Evolutionary conservation across 1,284 basidiomycete species (phyloP).

Genomic region (Tremellales sp.): DNA sequence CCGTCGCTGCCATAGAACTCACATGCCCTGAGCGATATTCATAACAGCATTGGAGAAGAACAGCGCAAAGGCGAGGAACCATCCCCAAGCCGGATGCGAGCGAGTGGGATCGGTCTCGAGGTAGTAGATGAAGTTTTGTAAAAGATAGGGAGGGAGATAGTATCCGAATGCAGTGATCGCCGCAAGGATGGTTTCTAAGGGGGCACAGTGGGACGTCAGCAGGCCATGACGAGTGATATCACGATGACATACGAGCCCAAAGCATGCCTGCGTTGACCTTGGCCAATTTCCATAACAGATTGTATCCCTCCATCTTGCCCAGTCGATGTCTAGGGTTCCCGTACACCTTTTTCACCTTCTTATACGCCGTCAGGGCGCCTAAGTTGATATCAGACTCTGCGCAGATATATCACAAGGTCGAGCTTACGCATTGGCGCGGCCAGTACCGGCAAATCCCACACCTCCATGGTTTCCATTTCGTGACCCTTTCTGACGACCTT

Average conservation of each 20-base stretch:
- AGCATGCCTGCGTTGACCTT: constrained; percentile 44
- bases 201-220: background rate
- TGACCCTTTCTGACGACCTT: constrained; percentile 78
- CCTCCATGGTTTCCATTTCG: constrained; percentile 66
- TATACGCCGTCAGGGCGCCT: constrained; percentile 39
- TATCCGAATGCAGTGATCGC: constrained; percentile 62
- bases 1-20: too few relatives aligned
- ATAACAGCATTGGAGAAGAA: constrained; percentile 62
- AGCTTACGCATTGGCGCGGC: constrained; percentile 64
- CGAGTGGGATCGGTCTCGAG: constrained; percentile 60
- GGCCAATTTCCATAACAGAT: constrained; percentile 43
- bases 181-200: constrained; percentile 57
- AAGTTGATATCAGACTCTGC: constrained; percentile 1
- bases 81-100: constrained; percentile 49
- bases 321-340: constrained; percentile 32
- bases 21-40: constrained; percentile 50
- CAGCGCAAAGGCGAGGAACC: constrained; percentile 55
- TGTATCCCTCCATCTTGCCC: constrained; percentile 38
- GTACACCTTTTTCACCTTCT: constrained; percentile 35
- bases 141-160: constrained; percentile 73
- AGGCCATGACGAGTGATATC: background rate
- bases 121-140: constrained; percentile 66
- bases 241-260: constrained; percentile 31
- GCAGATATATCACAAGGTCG: background rate
- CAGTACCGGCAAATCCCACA: constrained; percentile 77